A percentile compares a stretch with the other conserved stretches of the same genome.
phyloP scores from a whole-genome alignment of 2,329 filamentous ascomycete species.

The Colletotrichum somersetense region DNA sequence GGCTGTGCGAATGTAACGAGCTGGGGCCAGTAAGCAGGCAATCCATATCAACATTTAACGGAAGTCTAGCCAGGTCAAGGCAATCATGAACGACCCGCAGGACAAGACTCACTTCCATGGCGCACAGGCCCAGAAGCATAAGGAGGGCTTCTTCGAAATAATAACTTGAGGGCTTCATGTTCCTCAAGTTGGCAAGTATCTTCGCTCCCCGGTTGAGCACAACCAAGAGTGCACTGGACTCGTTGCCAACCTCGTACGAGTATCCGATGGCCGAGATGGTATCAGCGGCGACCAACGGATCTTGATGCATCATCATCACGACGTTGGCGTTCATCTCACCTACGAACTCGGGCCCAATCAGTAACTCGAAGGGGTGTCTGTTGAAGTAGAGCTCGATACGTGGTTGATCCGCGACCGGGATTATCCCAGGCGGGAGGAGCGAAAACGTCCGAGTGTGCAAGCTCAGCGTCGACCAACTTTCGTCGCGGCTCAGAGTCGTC shows the following conservation, averaged over 20 bases:
- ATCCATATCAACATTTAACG: background rate
- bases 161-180: slow-evolving; percentile 43
- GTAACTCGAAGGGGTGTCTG: too few relatives aligned
- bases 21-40: slow-evolving; percentile 32
- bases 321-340: too few relatives aligned
- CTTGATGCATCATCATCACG: too few relatives aligned
- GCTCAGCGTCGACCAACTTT: too few relatives aligned
- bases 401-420: too few relatives aligned
- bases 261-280: too few relatives aligned
- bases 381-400: too few relatives aligned
- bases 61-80: background rate
- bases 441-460: too few relatives aligned
- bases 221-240: slow-evolving; percentile 39
- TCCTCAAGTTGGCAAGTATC: slow-evolving; percentile 47
- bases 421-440: too few relatives aligned
- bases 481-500: too few relatives aligned
- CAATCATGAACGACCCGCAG: slow-evolving; percentile 24
- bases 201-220: slow-evolving; percentile 48
- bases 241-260: background rate
- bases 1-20: slow-evolving; percentile 38
- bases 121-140: slow-evolving; percentile 47
- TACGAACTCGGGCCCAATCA: too few relatives aligned
- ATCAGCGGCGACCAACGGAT: too few relatives aligned
- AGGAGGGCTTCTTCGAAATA: slow-evolving; percentile 48
- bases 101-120: slow-evolving; percentile 46